Conservation (phyloP, 202 grass and related monocot genomes). For the Hordeum pubiflorum region DNA sequence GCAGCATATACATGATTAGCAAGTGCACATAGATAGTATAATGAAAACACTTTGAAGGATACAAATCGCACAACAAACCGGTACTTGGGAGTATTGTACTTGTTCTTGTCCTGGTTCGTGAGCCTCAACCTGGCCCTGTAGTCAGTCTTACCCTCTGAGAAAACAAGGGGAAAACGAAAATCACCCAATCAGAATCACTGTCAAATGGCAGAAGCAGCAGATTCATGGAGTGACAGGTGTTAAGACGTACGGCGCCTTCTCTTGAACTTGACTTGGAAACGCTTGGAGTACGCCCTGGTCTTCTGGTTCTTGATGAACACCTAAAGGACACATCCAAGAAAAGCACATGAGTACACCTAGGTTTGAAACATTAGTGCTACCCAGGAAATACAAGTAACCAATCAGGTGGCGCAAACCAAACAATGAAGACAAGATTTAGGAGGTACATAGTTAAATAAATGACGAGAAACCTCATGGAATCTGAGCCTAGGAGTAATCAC, state of each 20-base stretch:
- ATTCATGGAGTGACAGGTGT: background rate
- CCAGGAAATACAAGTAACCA: background rate
- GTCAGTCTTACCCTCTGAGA: conserved; percentile 57
- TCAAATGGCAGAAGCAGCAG: background rate
- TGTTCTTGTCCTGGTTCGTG: conserved; percentile 75
- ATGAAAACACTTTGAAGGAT: conserved; percentile 10
- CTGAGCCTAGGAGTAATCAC: too few species aligned
- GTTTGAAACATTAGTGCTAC: background rate
- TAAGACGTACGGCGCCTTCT: conserved; percentile 46
- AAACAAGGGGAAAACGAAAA: background rate
- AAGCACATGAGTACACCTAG: background rate
- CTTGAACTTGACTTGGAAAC: conserved; percentile 66
- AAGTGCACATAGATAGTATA: background rate
- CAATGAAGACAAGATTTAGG: too few species aligned
- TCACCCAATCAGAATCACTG: background rate
- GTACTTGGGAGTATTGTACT: conserved; percentile 70
- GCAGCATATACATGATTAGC: background rate
- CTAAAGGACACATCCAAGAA: background rate
- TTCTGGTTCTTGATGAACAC: conserved; percentile 51
- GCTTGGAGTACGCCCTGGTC: conserved; percentile 58
- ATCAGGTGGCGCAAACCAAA: background rate
- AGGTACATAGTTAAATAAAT: background rate
- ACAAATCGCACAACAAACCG: conserved; percentile 62
- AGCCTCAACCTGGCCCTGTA: conserved; percentile 62
- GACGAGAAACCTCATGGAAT: background rate